phyloP scores from a whole-genome alignment of 371 early-diverging fungal species.

The Fennellomyces sp. region DNA sequence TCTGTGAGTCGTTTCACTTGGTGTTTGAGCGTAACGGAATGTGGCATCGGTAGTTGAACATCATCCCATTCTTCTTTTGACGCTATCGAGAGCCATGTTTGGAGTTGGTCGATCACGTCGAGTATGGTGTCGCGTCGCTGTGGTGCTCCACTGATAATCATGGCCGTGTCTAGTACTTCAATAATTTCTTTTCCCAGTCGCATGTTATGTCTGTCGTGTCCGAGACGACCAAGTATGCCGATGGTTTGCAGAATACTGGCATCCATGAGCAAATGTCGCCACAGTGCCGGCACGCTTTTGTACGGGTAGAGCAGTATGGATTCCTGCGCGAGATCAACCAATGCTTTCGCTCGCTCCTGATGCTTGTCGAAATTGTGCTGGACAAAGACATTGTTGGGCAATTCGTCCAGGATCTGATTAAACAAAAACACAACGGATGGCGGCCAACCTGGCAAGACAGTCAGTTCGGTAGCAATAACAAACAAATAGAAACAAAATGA shows the following conservation, averaged over 20 bases:
- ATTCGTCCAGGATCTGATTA: background rate
- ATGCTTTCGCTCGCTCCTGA: conserved; percentile 7
- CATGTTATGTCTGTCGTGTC: conserved; percentile 1
- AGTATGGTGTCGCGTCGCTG: conserved; percentile 38
- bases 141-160: conserved; percentile 57
- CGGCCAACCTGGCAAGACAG: background rate
- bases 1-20: conserved; percentile 7
- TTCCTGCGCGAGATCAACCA: conserved; percentile 34
- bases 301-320: conserved; percentile 27
- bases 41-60: background rate
- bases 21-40: background rate
- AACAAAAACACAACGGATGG: background rate
- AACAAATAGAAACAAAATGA: background rate
- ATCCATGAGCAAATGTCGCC: conserved; percentile 64
- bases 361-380: background rate
- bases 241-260: conserved; percentile 49
- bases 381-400: background rate
- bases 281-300: conserved; percentile 54
- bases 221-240: conserved; percentile 20
- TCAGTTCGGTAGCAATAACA: background rate
- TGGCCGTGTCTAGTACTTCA: conserved; percentile 47
- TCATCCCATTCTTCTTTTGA: background rate
- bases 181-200: conserved; percentile 26
- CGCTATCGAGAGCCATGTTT: conserved; percentile 4
- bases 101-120: conserved; percentile 34